Evolutionary conservation across 768 basidiomycete genomes (phyloP), one percentile per base, ranked within the genome.

Genomic region (Paxillus rubicundulus): DNA sequence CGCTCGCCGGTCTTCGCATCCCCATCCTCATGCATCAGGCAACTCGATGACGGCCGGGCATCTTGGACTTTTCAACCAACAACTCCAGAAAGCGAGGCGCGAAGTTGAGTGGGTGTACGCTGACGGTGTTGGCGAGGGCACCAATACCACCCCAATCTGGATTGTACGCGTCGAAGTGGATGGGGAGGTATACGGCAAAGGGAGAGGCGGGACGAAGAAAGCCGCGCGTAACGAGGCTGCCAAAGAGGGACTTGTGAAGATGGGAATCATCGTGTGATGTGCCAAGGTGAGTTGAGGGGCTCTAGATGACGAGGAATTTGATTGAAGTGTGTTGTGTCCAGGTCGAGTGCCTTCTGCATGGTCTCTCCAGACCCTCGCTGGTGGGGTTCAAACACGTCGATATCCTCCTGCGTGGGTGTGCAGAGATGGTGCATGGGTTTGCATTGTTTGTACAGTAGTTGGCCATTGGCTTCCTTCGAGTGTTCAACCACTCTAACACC

Each of bases 201-300:
- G 89, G 1, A 76, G 71, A 49, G 89, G 87, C 9, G 80, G 78
- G 57, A 90, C 87, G 38, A 92, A 92, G 78, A 88, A 85, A 66
- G 78, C 80, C 1, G 89, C 89, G 1, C 77, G 85, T 63, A 89
- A 90, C 61, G 89, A 89, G 63, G 89, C 89, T 5, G 89, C 89
- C 28, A 90, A 88, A 67, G 73, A 82, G 58, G 89, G 87, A 3
- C 73, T 91, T 55, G 66, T 73, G 61, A 77, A 70, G 51, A 58
- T 91, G 66, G 85, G 82, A 2, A 74, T 87, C 43, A 55, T 71
- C 38, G 81, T 82, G 44, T 79, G 38, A 36, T 2, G 34, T 17
- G 45, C 20, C 18, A 37, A 50, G 69, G 77, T 77, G 63, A 70
- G 77, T 75, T 27, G 33, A n/a, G n/a, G 12, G 28, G 13, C 1